Percentiles rank a stretch among this genome's conserved stretches.
phyloP scores from a whole-genome alignment of 2,329 filamentous ascomycete species.

The Akanthomyces muscarius region DNA sequence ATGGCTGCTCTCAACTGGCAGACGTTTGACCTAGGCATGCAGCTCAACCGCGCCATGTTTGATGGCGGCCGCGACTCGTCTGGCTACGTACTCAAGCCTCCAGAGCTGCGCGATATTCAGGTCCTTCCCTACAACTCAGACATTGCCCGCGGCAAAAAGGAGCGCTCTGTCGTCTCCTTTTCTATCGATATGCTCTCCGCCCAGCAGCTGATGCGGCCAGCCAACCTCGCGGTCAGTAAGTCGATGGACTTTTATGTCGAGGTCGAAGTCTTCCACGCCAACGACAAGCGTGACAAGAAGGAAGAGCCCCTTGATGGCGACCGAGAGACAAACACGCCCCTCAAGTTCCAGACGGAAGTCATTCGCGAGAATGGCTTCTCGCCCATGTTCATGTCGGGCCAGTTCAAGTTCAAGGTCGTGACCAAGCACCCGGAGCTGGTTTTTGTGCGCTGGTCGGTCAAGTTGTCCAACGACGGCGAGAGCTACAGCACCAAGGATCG shows the following conservation, averaged over 20 bases:
- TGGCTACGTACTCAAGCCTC: constrained; percentile 91
- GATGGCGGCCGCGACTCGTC: constrained; percentile 79
- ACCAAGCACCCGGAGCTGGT: constrained; percentile 94
- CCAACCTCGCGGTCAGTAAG: constrained; percentile 64
- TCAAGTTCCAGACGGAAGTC: constrained; percentile 75
- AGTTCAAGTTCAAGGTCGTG: constrained; percentile 74
- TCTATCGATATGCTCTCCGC: constrained; percentile 87
- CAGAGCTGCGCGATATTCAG: constrained; percentile 71
- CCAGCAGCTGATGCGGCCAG: constrained; percentile 85
- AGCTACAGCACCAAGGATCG: constrained; percentile 56
- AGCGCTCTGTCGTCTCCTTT: constrained; percentile 79
- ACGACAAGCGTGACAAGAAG: constrained; percentile 87
- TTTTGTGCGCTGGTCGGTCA: constrained; percentile 90
- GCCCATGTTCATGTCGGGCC: constrained; percentile 71
- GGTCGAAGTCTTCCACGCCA: constrained; percentile 89
- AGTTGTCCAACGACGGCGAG: constrained; percentile 75
- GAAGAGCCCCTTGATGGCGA: constrained; percentile 60
- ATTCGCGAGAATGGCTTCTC: constrained; percentile 90
- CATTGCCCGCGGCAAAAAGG: constrained; percentile 61
- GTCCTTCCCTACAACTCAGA: constrained; percentile 48
- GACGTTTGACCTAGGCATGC: constrained; percentile 92
- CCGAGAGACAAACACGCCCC: constrained; percentile 52
- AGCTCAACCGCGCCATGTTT: constrained; percentile 98
- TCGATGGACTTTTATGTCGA: constrained; percentile 91
- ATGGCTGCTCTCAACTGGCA: constrained; percentile 99